Evolutionary conservation across 805 yeast species (phyloP), one percentile per base, ranked within the genome.

Genomic region (Candida chauliodis): DNA sequence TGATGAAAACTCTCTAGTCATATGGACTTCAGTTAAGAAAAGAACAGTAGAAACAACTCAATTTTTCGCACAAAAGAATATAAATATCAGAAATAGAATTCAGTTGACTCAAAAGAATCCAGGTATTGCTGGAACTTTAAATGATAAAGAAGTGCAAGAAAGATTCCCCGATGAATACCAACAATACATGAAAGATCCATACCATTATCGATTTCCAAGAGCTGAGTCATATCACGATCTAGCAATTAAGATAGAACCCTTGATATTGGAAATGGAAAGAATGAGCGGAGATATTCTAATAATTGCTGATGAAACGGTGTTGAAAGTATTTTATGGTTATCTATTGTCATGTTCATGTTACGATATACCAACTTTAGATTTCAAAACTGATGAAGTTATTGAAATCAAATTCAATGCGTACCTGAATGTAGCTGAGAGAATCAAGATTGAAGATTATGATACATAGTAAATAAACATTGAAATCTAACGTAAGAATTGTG

Each of bases 221-320:
- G 88, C 95, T 0, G 99, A 93, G 63, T 85, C 95, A 36, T 93
- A 89, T 56, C 99, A 93, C 61, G 99, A 93, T 60, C 72, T 93
- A 41, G 98, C 99, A 0, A 83, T 93, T 25, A 79, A 96, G 50
- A 76, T 93, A 64, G 99, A 93, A 61, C 96, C 98, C 0, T 69
- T 93, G 39, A 78, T 93, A 44, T 71, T 93, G 56, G 98, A 93
- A 59, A 82, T 93, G 79, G 99, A 93, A 59, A 76, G 97, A 49
- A 81, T 84, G 76, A 76, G 86, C 37, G 86, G 88, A 15, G 96
- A 89, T 56, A 75, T 93, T 11, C 67, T 93, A 48, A 84, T 93
- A 43, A 84, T 93, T 49, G 97, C 96, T 1, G 97, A 93, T 57
- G 97, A 91, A 52, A 79, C 95, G 1, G 84, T 93, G 2, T 71